Conservation (phyloP, 345 rosid species). For the Eucalyptus virginea region DNA sequence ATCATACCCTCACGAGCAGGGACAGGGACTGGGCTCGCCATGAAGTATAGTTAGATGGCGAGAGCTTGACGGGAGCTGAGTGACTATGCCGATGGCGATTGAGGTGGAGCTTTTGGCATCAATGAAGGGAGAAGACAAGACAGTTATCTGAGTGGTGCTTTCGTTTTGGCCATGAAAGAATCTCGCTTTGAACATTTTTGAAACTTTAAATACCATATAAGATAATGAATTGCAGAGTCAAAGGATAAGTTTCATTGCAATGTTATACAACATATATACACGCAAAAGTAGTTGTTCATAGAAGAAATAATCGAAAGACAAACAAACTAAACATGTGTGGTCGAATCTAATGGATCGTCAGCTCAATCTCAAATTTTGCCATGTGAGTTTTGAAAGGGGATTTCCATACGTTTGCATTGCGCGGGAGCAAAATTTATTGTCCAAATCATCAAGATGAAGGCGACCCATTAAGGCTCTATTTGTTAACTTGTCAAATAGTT, state of each 20-base stretch:
- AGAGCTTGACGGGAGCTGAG: not conserved
- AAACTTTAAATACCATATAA: not conserved
- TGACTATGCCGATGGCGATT: not conserved
- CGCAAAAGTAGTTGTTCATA: not conserved
- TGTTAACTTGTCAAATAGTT: no score
- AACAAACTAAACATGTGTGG: not conserved
- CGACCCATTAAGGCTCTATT: not conserved
- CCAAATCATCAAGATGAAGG: not conserved
- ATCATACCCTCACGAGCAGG: not conserved
- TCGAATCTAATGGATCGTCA: not conserved
- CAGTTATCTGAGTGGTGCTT: not conserved
- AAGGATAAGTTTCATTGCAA: not conserved
- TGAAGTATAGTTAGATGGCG: not conserved
- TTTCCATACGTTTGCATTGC: not conserved
- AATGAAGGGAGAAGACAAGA: not conserved
- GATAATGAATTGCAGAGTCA: not conserved
- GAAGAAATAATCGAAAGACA: not conserved
- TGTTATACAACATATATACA: not conserved
- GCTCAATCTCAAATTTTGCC: not conserved
- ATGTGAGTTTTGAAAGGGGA: not conserved
- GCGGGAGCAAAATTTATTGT: not conserved
- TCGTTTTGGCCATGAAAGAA: not conserved
- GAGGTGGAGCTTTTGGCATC: not conserved
- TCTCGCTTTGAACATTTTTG: not conserved
- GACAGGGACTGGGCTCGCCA: not conserved